Conservation (phyloP, 768 basidiomycete genomes). For the Kwoniella newhampshirensis region DNA sequence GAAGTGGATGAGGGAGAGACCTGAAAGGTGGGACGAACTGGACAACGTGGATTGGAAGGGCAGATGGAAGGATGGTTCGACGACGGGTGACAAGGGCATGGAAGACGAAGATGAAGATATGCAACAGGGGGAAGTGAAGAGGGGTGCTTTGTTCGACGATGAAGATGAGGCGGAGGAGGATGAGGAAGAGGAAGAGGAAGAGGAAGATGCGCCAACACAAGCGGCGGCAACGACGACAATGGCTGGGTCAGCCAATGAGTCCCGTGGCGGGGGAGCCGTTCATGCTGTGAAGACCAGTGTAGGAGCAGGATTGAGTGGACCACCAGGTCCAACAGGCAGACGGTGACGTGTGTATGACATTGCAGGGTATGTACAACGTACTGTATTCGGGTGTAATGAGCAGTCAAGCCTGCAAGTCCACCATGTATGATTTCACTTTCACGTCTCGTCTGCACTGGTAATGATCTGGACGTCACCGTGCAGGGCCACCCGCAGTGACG, state of each 20-base stretch:
- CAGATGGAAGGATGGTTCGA: slow-evolving; percentile 64
- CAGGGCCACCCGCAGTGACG: too few relatives aligned
- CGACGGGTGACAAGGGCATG: slow-evolving; percentile 7
- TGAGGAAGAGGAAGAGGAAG: slow-evolving; percentile 62
- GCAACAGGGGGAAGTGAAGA: slow-evolving; percentile 11
- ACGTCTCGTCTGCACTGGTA: too few relatives aligned
- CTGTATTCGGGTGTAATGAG: too few relatives aligned
- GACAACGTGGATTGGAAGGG: slow-evolving; percentile 89
- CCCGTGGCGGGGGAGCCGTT: too few relatives aligned
- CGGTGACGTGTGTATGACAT: too few relatives aligned
- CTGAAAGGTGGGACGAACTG: slow-evolving; percentile 73
- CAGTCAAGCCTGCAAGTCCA: too few relatives aligned
- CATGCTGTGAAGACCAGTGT: too few relatives aligned
- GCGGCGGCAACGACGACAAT: not conserved
- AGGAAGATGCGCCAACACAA: slow-evolving; percentile 32
- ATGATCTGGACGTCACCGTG: too few relatives aligned
- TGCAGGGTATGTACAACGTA: too few relatives aligned
- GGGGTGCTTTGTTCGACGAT: slow-evolving; percentile 53
- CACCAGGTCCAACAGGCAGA: too few relatives aligned
- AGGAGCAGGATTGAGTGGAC: too few relatives aligned
- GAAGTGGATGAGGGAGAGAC: slow-evolving; percentile 90
- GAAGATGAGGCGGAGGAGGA: slow-evolving; percentile 58
- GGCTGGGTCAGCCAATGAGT: not conserved
- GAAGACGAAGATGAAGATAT: slow-evolving; percentile 13
- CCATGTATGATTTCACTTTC: too few relatives aligned